phyloP scores from a whole-genome alignment of 1,139 yeast genomes.

The Blastobotrys indianensis region DNA sequence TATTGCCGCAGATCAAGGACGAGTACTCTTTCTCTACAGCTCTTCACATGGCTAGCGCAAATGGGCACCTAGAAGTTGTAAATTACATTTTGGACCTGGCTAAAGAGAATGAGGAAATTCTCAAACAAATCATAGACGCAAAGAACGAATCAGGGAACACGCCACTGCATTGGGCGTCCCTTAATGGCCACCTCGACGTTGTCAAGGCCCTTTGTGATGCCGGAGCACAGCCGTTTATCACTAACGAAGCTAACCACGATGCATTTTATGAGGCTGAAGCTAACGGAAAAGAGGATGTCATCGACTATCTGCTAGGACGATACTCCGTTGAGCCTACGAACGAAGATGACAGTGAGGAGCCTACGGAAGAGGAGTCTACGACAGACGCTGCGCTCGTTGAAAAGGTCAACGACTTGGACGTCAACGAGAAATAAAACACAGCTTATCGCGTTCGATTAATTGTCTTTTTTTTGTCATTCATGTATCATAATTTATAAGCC shows the following conservation, averaged over 20 bases:
- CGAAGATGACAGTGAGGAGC: slow-evolving; percentile 33
- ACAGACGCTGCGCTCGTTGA: slow-evolving; percentile 12
- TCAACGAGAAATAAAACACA: not conserved
- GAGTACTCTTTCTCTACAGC: slow-evolving; percentile 66
- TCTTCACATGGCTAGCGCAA: slow-evolving; percentile 91
- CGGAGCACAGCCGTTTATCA: slow-evolving; percentile 76
- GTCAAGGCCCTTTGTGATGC: slow-evolving; percentile 67
- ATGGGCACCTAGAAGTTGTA: slow-evolving; percentile 75
- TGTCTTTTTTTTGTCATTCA: too few relatives aligned
- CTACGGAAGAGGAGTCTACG: slow-evolving; percentile 7
- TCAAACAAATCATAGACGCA: slow-evolving; percentile 44
- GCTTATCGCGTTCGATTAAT: not conserved
- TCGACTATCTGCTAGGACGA: slow-evolving; percentile 60
- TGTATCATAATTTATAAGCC: slow-evolving; percentile 42
- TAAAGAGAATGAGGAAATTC: slow-evolving; percentile 27
- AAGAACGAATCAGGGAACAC: slow-evolving; percentile 84
- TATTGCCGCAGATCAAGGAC: slow-evolving; percentile 46
- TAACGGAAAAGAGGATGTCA: slow-evolving; percentile 41
- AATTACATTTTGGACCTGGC: slow-evolving; percentile 50
- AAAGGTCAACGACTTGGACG: slow-evolving; percentile 6
- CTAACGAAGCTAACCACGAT: slow-evolving; percentile 74
- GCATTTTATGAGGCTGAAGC: slow-evolving; percentile 84
- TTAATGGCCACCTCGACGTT: slow-evolving; percentile 72
- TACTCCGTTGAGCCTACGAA: slow-evolving; percentile 64
- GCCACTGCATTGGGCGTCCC: slow-evolving; percentile 92